These are phyloP conservation scores for Paramecium pentaurelia DNA, from an alignment of 73 alveolate species.

Conservation along the genomic window DNA sequence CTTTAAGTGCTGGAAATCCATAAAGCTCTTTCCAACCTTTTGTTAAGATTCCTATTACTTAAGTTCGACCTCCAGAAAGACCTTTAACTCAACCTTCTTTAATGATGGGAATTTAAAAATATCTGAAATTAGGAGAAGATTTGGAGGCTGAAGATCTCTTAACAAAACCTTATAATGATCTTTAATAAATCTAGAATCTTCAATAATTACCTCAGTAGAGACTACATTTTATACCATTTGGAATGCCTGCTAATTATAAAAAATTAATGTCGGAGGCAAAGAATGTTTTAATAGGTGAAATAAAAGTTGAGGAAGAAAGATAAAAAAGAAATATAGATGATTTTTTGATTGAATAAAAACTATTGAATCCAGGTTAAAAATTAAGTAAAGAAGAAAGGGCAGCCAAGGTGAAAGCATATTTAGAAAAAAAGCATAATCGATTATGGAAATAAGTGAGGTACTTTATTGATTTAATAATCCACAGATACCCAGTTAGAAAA, in stretches of 20 bases:
- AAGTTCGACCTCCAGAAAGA: not conserved
- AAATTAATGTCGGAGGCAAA: not conserved
- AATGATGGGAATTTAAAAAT: not conserved
- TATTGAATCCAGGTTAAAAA: constrained; percentile 11
- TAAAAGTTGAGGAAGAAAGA: not conserved
- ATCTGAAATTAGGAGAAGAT: not conserved
- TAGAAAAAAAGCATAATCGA: not conserved
- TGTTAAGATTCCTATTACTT: not conserved
- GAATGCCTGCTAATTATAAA: constrained; percentile 32
- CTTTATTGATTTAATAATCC: not conserved
- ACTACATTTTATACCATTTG: not conserved
- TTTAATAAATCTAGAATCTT: not conserved
- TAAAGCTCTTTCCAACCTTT: not conserved
- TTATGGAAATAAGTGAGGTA: constrained; percentile 33
- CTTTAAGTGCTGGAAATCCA: not conserved
- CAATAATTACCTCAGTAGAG: not conserved
- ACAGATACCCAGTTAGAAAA: constrained; percentile 1
- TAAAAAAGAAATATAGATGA: not conserved
- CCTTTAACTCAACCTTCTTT: not conserved
- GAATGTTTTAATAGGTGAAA: not conserved
- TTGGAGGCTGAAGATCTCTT: not conserved
- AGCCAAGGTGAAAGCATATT: not conserved
- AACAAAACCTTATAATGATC: not conserved
- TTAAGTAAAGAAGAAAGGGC: constrained; percentile 7
- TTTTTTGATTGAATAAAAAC: not conserved